These are phyloP conservation scores for Tubosaeta sp. DNA, from an alignment of 768 basidiomycete species.

Conservation along the genomic window DNA sequence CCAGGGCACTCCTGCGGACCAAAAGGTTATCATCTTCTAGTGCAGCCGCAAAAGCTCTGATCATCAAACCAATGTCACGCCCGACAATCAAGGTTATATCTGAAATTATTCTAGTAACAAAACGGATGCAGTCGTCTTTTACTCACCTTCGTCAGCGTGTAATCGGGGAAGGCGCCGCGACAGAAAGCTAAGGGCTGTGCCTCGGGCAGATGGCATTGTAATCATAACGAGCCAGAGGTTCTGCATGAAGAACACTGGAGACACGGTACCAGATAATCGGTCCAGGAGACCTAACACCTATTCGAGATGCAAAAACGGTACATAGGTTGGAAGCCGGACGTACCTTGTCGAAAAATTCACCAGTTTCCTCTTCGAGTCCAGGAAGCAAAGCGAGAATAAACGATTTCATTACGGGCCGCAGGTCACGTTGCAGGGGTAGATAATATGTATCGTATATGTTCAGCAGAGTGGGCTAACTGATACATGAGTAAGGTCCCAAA, in stretches of 20 bases:
- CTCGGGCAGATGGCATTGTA: conserved; percentile 80
- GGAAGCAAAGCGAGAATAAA: conserved; percentile 92
- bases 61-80: conserved; percentile 87
- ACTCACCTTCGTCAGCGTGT: conserved; percentile 64
- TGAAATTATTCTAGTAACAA: conserved; percentile 15
- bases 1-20: conserved; percentile 81
- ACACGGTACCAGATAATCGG: conserved; percentile 76
- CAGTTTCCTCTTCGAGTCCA: conserved; percentile 95
- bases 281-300: conserved; percentile 81
- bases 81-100: conserved; percentile 75
- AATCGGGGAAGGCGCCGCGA: conserved; percentile 72
- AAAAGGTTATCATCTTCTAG: conserved; percentile 93
- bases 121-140: neutral
- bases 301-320: conserved; percentile 10
- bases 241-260: conserved; percentile 89
- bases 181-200: conserved; percentile 85
- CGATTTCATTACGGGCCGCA: conserved; percentile 91
- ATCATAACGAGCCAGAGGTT: conserved; percentile 94
- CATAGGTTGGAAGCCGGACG: neutral
- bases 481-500: neutral
- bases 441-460: conserved; percentile 93
- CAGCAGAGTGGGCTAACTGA: conserved; percentile 70
- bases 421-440: conserved; percentile 71
- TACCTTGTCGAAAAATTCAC: conserved; percentile 94
- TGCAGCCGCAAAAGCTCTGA: conserved; percentile 85